Base-by-base conservation (phyloP, 208 protist species). In the Dictyostelium gargantuum region DNA sequence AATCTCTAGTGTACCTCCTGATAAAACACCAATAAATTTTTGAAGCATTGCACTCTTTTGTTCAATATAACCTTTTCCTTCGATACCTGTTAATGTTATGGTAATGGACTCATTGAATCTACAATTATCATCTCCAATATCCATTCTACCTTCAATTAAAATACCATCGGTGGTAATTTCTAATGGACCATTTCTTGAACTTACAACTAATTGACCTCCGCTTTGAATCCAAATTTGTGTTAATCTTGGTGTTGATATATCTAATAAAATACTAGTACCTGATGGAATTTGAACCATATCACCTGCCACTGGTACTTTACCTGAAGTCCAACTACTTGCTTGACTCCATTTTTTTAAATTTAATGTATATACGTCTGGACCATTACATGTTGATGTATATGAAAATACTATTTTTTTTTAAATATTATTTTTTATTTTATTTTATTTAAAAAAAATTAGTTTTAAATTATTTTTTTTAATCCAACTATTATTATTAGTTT, bases 11-110 rank as follows among this genome's bases (percentile, higher is more conserved):
- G 11, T 70, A 48, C 82, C 82, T 52, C 82, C 82, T 70, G 82
- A 5, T 26, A 89, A 42, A 29, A 89, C 82, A 79, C 82, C 82
- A 89, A 89, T 63, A 68, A 38, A 89, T 50, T 89, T 89, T 68
- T 52, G 11, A n/a, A 42, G 13, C 46, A 89, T 54, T 68, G 77
- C 82, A 79, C 44, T 19, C 32, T 29, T 52, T 0, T 9, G 3
- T 52, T 89, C 66, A 29, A 15, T 35, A 42, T 79, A 76, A 38
- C 81, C 54, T 77, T 48, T 35, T 68, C 82, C 40, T 35, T 89
- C 82, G 0, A 44, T 46, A 68, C 82, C 82, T 32, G 68, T 89
- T 29, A 89, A n/a, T 50, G 66, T 89, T 42, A 89, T 77, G 26
- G 38, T 79, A n/a, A 56, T 26, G n/a, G 29, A 56, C 26, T 52